Evolutionary conservation across 192 early-diverging fungal species (phyloP).

Genomic region (Coemansia sp.): DNA sequence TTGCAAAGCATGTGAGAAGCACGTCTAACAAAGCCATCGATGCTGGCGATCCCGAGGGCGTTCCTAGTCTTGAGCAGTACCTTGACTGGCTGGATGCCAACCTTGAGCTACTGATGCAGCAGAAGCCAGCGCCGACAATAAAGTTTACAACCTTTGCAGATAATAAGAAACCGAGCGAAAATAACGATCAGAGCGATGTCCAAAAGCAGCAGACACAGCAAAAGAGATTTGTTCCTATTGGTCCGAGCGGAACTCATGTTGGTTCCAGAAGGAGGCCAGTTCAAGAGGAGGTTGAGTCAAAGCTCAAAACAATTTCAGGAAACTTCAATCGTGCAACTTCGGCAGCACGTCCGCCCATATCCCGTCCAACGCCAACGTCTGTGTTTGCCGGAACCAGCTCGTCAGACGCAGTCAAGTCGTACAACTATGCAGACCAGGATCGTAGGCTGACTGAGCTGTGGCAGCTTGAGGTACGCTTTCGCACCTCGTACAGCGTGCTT

Average conservation of each 20-base stretch:
- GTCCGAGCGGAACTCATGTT: neutral
- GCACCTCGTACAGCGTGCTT: slow-evolving; percentile 26
- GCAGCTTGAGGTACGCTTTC: slow-evolving; percentile 53
- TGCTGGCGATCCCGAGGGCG: slow-evolving; percentile 13
- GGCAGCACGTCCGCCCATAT: slow-evolving; percentile 29
- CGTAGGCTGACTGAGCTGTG: slow-evolving; percentile 30
- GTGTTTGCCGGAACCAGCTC: neutral
- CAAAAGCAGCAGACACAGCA: slow-evolving; percentile 20
- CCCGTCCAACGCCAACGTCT: slow-evolving; percentile 21
- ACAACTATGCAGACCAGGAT: slow-evolving; percentile 5
- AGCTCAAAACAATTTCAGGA: neutral
- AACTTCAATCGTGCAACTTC: neutral
- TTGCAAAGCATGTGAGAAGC: slow-evolving; percentile 38
- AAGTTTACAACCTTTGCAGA: slow-evolving; percentile 50
- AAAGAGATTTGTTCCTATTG: slow-evolving; percentile 8
- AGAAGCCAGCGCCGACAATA: slow-evolving; percentile 61
- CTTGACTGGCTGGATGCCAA: slow-evolving; percentile 63
- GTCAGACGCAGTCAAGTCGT: neutral
- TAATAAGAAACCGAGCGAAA: neutral
- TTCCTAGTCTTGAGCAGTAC: slow-evolving; percentile 32
- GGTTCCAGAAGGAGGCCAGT: neutral
- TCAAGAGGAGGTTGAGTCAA: neutral
- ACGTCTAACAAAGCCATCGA: slow-evolving; percentile 23
- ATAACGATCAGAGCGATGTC: slow-evolving; percentile 6
- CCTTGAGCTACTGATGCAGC: slow-evolving; percentile 64